Evolutionary conservation across 495 filamentous ascomycete species (phyloP), one percentile per base, ranked within the genome.

Genomic region (Trichoderma erinaceum): DNA sequence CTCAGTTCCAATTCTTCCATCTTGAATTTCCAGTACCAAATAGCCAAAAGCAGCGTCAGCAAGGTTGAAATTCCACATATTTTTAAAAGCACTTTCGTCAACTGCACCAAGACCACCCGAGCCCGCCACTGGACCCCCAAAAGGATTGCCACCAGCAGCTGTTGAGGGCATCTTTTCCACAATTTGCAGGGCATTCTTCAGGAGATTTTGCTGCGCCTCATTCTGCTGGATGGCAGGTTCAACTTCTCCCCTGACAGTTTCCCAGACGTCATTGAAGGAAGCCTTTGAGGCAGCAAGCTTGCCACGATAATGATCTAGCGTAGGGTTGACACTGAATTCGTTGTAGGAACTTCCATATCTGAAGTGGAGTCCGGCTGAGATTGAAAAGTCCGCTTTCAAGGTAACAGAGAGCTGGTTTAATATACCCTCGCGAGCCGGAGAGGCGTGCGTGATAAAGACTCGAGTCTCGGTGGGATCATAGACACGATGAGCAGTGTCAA

Each of bases 31-130:
- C 68, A 99, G 80, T 18, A 98, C 93, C 65, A 99, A 82, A 83
- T 90, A 98, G 61, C 95, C 95, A 75, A 97, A 99, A 15, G 95
- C 96, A 44, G 95, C 95, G 80, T 99, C 95, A 25, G 95, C 95
- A 64, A 99, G 79, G 76, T 99, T 99, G 81, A 99, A 99, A 79
- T 99, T 99, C 95, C 95, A 99, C 96, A 98, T 98, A 73, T 99
- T 99, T 83, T 99, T 99, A 83, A 99, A 99, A 0, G 95, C 95
- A 70, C 93, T 97, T 80, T 99, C 95, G 73, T 99, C 95, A 23
- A 99, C 92, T 72, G 96, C 92, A 23, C 95, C 94, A 69, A 88
- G 88, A 52, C 77, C 84, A 27, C 86, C 87, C 32, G 85, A 85
- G 21, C 89, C 88, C n/a, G 87, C 85, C 69, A 87, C 84, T 15